Evolutionary conservation across 192 early-diverging fungal genomes (phyloP).

Genomic region (Oehlia diaphana): DNA sequence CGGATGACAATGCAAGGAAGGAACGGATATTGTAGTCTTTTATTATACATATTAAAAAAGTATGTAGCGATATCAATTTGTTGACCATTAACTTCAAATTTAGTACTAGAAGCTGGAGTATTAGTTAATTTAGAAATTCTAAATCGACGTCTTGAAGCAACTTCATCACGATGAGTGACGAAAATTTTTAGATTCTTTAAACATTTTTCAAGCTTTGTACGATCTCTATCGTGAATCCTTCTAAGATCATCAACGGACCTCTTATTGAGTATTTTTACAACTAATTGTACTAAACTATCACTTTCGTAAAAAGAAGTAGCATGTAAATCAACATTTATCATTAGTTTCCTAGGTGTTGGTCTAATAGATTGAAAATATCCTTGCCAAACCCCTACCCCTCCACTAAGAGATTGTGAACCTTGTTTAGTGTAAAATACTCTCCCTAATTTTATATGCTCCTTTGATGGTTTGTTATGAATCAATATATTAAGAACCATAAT

Average conservation of each 20-base stretch:
- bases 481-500: conserved; percentile 78
- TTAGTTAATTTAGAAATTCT: conserved; percentile 67
- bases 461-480: conserved; percentile 76
- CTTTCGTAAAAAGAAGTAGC: conserved; percentile 68
- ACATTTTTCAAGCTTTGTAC: conserved; percentile 46
- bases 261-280: conserved; percentile 63
- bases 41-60: conserved; percentile 73
- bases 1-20: conserved; percentile 80
- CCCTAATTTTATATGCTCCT: conserved; percentile 65
- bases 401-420: conserved; percentile 45
- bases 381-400: conserved; percentile 89
- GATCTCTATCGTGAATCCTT: conserved; percentile 27
- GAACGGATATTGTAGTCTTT: conserved; percentile 64
- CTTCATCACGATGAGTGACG: conserved; percentile 60
- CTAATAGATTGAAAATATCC: conserved; percentile 90
- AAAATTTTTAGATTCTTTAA: conserved; percentile 56
- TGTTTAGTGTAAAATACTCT: conserved; percentile 88
- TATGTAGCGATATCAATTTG: conserved; percentile 69
- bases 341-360: conserved; percentile 50
- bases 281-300: conserved; percentile 69
- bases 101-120: conserved; percentile 65
- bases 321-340: conserved; percentile 73
- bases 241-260: conserved; percentile 49
- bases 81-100: conserved; percentile 64
- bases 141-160: conserved; percentile 58